Percentiles rank a stretch among this genome's conserved stretches.
Evolutionary conservation across 495 filamentous ascomycete species (phyloP).

Genomic region (Parmelia sp.): DNA sequence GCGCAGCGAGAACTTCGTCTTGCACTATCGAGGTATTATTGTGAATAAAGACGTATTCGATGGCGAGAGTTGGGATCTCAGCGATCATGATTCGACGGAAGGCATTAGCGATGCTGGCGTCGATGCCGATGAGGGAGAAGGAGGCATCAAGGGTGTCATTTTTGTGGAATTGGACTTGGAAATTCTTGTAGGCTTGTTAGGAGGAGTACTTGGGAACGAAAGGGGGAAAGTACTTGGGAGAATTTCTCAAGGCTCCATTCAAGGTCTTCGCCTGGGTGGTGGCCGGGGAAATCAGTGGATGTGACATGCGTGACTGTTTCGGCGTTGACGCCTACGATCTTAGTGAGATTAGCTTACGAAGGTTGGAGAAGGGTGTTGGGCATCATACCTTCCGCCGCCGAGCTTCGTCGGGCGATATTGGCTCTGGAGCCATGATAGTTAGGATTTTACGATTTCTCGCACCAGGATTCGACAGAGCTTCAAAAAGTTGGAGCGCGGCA

Average conservation of each 20-base stretch:
- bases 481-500: constrained; percentile 10
- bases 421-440: constrained; percentile 44
- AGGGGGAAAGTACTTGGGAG: constrained; percentile 40
- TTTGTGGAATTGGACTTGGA: constrained; percentile 75
- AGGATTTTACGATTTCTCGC: constrained; percentile 20
- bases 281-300: constrained; percentile 82
- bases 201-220: neutral
- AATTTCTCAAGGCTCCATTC: constrained; percentile 77
- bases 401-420: constrained; percentile 45
- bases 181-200: constrained; percentile 39
- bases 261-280: constrained; percentile 87
- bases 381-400: constrained; percentile 43
- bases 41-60: constrained; percentile 82
- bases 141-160: constrained; percentile 66
- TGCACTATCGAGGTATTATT: constrained; percentile 97
- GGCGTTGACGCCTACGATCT: constrained; percentile 79
- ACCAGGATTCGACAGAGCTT: constrained; percentile 7
- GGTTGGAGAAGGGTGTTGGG: constrained; percentile 21
- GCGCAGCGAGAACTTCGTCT: constrained; percentile 87
- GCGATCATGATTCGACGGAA: constrained; percentile 96
- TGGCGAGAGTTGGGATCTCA: constrained; percentile 88
- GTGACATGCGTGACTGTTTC: constrained; percentile 85
- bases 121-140: constrained; percentile 86
- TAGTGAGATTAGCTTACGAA: constrained; percentile 5
- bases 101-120: constrained; percentile 92